Base-by-base conservation (phyloP, 495 filamentous ascomycete species). In the Mycothermus thermophilus region DNA sequence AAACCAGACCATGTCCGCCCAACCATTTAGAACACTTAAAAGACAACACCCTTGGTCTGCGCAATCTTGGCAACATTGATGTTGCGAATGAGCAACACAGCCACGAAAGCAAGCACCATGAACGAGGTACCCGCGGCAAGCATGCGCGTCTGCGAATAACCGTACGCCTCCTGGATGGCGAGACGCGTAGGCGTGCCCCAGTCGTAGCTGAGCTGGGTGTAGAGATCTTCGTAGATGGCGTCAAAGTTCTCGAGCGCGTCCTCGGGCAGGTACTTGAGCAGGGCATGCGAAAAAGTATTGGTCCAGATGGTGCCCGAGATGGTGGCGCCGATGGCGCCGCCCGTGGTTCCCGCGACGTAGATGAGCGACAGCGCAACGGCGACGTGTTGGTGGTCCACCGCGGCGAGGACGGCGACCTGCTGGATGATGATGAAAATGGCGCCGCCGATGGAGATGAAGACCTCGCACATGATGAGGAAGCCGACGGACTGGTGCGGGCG, bases 371-470 rank as follows among this genome's bases (percentile, higher is more conserved):
- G 63, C 8, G 73, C 67, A 9, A 67, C 64, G 3, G 80, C 75
- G 24, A 83, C 62, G 38, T 81, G 57, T 22, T 80, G 60, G 39
- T 81, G 79, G n/a, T 66, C 56, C 3, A 70, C 64, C 1, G 71
- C 71, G 0, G 77, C 74, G 55, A 83, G 72, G 31, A 76, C 61
- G 8, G 77, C 72, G 9, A 82, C 66, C 45, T 82, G 71, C 41
- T 70, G 67, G 34, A 57, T 53, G 47, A 83, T 70, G 35, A 80
- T 69, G 19, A 64, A 55, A 32, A 57, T 55, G 31, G 60, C 57
- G 27, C 76, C 78, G 16, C 67, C 66, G 40, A 86, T 74, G 12
- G 80, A 74, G 47, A 83, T 81, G 58, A 84, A 77, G 50, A 86
- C 79, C 55, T 86, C 77, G 47, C 72, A 77, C 75, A 83, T 82